Evolutionary conservation across 208 protist species (phyloP), one percentile per base, ranked within the genome.

Genomic region (Trypanosoma mega): DNA sequence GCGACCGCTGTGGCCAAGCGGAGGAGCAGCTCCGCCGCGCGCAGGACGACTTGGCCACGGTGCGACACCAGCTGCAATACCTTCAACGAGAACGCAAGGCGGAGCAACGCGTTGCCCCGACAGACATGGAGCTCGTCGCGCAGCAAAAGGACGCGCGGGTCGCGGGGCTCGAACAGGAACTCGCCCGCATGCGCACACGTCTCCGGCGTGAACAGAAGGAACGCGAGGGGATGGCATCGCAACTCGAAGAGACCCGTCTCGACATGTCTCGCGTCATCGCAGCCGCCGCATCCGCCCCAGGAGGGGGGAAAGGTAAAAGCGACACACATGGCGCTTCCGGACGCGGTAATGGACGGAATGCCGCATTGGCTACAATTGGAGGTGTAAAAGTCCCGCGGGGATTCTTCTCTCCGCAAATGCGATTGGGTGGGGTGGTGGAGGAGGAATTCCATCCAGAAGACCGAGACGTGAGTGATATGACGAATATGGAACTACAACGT

Each of bases 111-210:
- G 49, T 50, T 9, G 3, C 48, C 34, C 30, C 61, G 2, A 37
- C 36, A 29, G 44, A 24, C 24, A 47, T 37, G 7, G 66, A 75
- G 30, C 18, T 33, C 23, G 21, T 68, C 24, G 29, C 60, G 21
- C 31, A 62, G 49, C 39, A 41, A 14, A 73, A 78, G 53, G 74
- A 89, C 33, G 49, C 50, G 18, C 69, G 73, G 26, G 60, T 88
- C 26, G 68, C 56, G 0, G 55, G 63, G 27, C 44, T 93, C 43
- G 68, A 93, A 31, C 82, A 89, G 57, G 76, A 85, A 62, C 71
- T 93, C 21, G 75, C 82, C 50, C 86, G 80, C 43, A 55, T 74
- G 23, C 82, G 86, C 58, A 77, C 57, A 18, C 29, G 50, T 12
- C 49, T 88, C 12, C 57, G 80, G 24, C 49, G 70, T 43, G 66